A percentile compares a stretch with the other conserved stretches of the same genome.
Conservation (phyloP, 116 monocot species). For the Papilionanthe hybrid region DNA sequence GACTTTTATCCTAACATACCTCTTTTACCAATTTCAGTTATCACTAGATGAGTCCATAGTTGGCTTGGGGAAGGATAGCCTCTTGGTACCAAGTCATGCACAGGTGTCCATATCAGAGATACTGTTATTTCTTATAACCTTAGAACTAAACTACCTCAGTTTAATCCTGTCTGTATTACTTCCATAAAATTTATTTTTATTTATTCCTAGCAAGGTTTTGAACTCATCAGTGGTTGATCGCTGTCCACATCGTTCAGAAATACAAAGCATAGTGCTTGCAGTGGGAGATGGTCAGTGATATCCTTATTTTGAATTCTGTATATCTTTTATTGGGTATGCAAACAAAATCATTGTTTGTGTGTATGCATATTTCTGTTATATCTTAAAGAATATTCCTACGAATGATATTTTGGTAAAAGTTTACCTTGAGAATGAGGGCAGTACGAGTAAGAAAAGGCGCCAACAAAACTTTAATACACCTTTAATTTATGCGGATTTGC, state of each 20-base stretch:
- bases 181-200: slow-evolving; percentile 1
- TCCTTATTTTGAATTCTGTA: neutral
- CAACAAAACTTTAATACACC: no score
- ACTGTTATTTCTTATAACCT: neutral
- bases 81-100: slow-evolving; percentile 64
- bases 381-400: no score
- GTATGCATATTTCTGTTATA: no score
- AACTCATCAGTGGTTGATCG: slow-evolving; percentile 60
- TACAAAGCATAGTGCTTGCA: slow-evolving; percentile 65
- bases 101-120: slow-evolving; percentile 23
- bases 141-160: slow-evolving; percentile 3
- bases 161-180: neutral
- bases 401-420: no score
- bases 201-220: slow-evolving; percentile 35
- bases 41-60: slow-evolving; percentile 45
- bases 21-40: slow-evolving; percentile 31
- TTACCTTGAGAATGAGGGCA: no score
- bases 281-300: slow-evolving; percentile 44
- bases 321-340: no score
- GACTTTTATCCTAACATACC: neutral
- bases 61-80: slow-evolving; percentile 74
- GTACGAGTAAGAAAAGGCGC: no score
- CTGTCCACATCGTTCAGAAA: slow-evolving; percentile 90
- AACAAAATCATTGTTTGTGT: no score
- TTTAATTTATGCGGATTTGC: no score